Evolutionary conservation across 441 rosid species (phyloP).

Genomic region (Sinapis alba): DNA sequence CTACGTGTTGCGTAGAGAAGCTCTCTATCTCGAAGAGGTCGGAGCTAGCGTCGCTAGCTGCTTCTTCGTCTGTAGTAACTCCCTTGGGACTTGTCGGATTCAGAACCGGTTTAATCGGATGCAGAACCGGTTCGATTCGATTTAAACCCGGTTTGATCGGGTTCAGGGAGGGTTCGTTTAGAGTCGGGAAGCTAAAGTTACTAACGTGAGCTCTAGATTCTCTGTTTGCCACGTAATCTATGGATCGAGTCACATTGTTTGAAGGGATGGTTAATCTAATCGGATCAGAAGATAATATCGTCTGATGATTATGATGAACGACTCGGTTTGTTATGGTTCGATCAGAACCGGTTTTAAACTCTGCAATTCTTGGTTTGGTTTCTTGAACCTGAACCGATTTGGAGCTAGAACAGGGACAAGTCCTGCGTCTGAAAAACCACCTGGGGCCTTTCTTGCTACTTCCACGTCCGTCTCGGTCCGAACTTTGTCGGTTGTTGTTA

Average conservation of each 20-base stretch:
- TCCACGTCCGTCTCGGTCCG: conserved; percentile 20
- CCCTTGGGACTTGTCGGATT: conserved; percentile 38
- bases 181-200: conserved; percentile 31
- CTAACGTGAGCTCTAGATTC: conserved; percentile 24
- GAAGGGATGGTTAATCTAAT: conserved; percentile 43
- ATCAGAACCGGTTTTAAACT: conserved; percentile 43
- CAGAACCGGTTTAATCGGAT: conserved; percentile 7
- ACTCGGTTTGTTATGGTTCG: conserved; percentile 4
- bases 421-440: conserved; percentile 62
- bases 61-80: conserved; percentile 62
- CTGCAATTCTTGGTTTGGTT: conserved; percentile 38
- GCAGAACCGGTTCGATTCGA: background rate
- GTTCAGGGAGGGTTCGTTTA: conserved; percentile 29
- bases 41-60: conserved; percentile 83
- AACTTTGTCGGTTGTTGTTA: conserved; percentile 41
- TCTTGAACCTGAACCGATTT: conserved; percentile 83
- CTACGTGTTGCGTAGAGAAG: conserved; percentile 67
- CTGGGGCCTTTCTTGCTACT: conserved; percentile 47
- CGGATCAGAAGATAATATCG: conserved; percentile 32
- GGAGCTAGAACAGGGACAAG: conserved; percentile 79
- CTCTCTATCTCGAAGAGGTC: conserved; percentile 96
- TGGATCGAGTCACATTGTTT: conserved; percentile 21
- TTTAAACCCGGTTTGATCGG: background rate
- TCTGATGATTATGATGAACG: conserved; percentile 28
- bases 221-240: conserved; percentile 6